Conservation (phyloP, 2,329 filamentous ascomycete genomes). For the Apiospora malaysiana region DNA sequence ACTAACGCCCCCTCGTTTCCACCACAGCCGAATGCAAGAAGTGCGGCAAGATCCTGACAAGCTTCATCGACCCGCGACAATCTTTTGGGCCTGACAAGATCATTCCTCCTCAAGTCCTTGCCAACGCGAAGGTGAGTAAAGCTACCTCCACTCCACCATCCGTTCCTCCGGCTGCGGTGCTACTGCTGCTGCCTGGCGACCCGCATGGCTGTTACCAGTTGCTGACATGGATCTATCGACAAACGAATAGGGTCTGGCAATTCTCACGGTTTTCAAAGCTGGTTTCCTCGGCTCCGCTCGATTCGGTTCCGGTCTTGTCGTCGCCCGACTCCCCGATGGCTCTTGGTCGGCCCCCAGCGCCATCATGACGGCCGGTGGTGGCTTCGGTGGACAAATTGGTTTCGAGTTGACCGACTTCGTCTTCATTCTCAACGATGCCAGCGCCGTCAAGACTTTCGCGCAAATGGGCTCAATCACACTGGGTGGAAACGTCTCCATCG, state of each 20-base stretch:
- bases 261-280: constrained; percentile 86
- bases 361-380: constrained; percentile 80
- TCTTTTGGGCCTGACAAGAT: constrained; percentile 96
- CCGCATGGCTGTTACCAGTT: not conserved
- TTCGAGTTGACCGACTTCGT: constrained; percentile 94
- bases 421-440: constrained; percentile 94
- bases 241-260: constrained; percentile 69
- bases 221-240: not conserved
- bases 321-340: constrained; percentile 78
- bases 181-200: not conserved
- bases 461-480: constrained; percentile 91
- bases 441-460: constrained; percentile 90
- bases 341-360: constrained; percentile 83
- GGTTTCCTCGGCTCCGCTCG: constrained; percentile 84
- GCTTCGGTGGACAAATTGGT: constrained; percentile 85
- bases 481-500: constrained; percentile 94
- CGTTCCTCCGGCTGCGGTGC: not conserved
- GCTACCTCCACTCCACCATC: not conserved
- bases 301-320: constrained; percentile 82
- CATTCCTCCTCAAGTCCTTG: constrained; percentile 88
- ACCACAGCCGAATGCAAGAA: constrained; percentile 91
- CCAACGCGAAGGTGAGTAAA: constrained; percentile 79
- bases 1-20: constrained; percentile 4
- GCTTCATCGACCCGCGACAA: constrained; percentile 93
- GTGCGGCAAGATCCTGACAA: constrained; percentile 91